Base-by-base conservation (phyloP, 176 grass and related monocot genomes). In the Oropetium thomaeum region DNA sequence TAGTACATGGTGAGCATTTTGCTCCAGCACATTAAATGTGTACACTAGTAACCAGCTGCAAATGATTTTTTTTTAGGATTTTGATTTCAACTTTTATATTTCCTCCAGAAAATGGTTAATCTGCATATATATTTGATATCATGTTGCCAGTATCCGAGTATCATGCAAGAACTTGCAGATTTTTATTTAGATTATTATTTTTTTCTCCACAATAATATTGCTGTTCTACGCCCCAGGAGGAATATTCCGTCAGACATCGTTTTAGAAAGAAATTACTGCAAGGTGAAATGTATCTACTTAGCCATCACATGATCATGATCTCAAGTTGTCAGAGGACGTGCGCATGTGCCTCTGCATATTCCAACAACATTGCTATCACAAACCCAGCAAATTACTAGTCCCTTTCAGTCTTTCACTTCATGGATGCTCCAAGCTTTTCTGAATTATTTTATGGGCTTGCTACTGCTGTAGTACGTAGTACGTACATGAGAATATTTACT, bases 271-370 rank as follows among this genome's bases (percentile, higher is more conserved):
- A n/a, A 68, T 25, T 5, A 58, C n/a, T n/a, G n/a, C n/a, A 71
- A 62, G 22, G 17, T 47, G 75, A 37, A 67, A n/a, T n/a, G n/a
- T 67, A 51, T 79, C 67, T 30, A 31, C 51, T 74, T 67, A 58
- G 25, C 51, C 31, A 30, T 60, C 23, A 39, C 51, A 85, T 64
- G 44, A 63, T 70, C 33, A n/a, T n/a, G n/a, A n/a, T 67, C 29
- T 77, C 23, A 60, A 42, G 38, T 52, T 63, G 30, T 5, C 58
- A 52, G 65, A 3, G 32, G 28, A 25, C 28, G n/a, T 58, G 52
- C 13, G 7, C 70, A 27, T 55, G 35, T 66, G 27, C 48, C 32
- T 54, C 32, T 54, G 44, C 64, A 26, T 33, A 31, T 47, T 28
- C 72, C 43, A 63, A 27, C 39, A 60, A 26, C 74, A 57, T 35